These are phyloP conservation scores for Cystoisospora suis DNA, from an alignment of 169 alveolate genomes.

Conservation along the genomic window DNA sequence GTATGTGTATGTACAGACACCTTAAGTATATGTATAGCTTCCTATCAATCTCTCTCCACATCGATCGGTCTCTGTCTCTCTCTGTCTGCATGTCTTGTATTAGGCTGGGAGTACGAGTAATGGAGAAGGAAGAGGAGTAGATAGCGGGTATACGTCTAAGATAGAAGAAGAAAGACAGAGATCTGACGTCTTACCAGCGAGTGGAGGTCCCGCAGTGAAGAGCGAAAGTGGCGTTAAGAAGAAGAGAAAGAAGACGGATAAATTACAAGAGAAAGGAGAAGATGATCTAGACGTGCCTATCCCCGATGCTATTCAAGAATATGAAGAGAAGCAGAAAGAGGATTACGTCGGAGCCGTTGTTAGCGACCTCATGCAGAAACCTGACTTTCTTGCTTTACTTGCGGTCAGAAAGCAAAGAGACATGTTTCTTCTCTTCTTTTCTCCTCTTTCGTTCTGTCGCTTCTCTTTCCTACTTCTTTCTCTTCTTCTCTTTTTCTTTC, in stretches of 20 bases:
- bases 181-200: not conserved
- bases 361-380: conserved; percentile 24
- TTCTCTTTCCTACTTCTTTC: not conserved
- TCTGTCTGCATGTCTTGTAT: too few species aligned
- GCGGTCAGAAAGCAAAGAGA: not conserved
- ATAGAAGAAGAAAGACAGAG: not conserved
- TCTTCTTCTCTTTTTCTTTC: not conserved
- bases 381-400: conserved; percentile 22
- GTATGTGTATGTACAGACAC: not conserved
- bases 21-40: not conserved
- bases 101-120: too few species aligned
- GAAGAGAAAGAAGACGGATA: too few species aligned
- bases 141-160: not conserved
- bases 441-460: not conserved
- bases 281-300: conserved; percentile 13
- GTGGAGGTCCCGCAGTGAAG: too few species aligned
- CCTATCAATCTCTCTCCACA: too few species aligned
- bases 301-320: conserved; percentile 2
- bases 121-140: not conserved
- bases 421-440: not conserved
- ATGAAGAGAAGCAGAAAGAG: conserved; percentile 7
- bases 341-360: conserved; percentile 24
- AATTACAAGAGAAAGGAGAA: too few species aligned
- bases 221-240: too few species aligned
- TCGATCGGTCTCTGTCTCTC: too few species aligned